Evolutionary conservation across 208 protist species (phyloP), one percentile per base, ranked within the genome.

Genomic region (Crithidia mellificae): DNA sequence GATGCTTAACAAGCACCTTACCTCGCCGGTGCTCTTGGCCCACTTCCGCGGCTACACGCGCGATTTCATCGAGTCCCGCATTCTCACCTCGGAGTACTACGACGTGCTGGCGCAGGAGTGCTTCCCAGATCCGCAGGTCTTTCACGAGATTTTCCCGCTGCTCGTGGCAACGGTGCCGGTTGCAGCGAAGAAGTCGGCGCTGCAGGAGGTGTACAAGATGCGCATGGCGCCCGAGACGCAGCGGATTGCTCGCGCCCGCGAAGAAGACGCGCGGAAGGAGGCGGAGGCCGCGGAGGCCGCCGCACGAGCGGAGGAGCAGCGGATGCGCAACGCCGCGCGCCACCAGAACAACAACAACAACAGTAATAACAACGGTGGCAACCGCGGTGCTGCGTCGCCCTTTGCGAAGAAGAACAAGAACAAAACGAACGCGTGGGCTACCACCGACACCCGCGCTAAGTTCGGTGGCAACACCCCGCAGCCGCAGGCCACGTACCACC

Each of bases 201-300:
- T 96, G 46, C 72, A 81, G 57, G 78, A 91, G 63, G 63, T 93
- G 52, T 78, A 80, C 63, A 87, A 88, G 68, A 94, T 96, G 82
- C 75, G 64, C 49, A 86, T 79, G 63, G 73, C 87, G 0, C 88
- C 88, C 0, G 91, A 96, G 75, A 74, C 58, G 43, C 85, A 85
- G 75, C 83, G 77, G 39, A 44, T 72, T 19, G 51, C 68, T 58
- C 46, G 79, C 54, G 49, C 53, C 9, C 77, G 78, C 20, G 82
- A 88, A 57, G 87, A 87, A 50, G 80, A 87, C 27, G 74, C 53
- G 41, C 68, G 81, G 34, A 73, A 79, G 54, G 50, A 63, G 55
- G 80, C 80, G 30, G 78, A 80, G 59, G 56, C 77, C 38, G 24
- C 76, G 39, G 56, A 65, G 24, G 58, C 68, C 12, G 68, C 68